Conservation (phyloP, 2,329 filamentous ascomycete genomes). For the Orbilia quercus region DNA sequence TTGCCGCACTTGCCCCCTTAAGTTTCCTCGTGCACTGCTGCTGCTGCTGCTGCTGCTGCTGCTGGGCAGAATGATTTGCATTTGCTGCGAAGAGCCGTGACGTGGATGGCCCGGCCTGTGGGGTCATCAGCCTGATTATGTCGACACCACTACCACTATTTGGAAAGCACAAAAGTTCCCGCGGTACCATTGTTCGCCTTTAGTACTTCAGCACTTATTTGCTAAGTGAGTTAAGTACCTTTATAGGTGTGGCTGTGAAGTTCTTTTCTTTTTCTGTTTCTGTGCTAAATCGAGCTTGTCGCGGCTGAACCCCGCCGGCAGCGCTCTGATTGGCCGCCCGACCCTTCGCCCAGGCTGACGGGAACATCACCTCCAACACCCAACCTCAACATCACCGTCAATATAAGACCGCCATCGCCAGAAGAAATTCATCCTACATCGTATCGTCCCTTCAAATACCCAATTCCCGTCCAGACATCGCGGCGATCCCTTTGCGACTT, state of each 20-base stretch:
- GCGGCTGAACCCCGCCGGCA: conserved; percentile 45
- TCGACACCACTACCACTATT: too few relatives aligned
- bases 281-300: conserved; percentile 47
- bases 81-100: conserved; percentile 12
- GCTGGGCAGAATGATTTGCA: conserved; percentile 19
- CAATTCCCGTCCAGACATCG: background rate
- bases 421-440: background rate
- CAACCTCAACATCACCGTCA: conserved; percentile 10
- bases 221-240: too few relatives aligned
- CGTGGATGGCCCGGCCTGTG: conserved; percentile 6
- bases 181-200: too few relatives aligned
- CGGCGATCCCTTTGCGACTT: background rate
- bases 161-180: too few relatives aligned
- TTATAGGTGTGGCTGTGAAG: conserved; percentile 10
- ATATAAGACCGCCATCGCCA: conserved; percentile 36
- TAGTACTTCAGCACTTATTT: too few relatives aligned
- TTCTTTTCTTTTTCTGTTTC: conserved; percentile 1
- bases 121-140: conserved; percentile 16
- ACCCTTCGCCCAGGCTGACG: conserved; percentile 47
- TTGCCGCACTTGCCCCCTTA: conserved; percentile 5
- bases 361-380: conserved; percentile 40
- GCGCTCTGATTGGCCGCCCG: conserved; percentile 22
- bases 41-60: too few relatives aligned
- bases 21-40: background rate
- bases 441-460: background rate